Conservation (phyloP, 768 basidiomycete species). For the Rhodotorula toruloides region DNA sequence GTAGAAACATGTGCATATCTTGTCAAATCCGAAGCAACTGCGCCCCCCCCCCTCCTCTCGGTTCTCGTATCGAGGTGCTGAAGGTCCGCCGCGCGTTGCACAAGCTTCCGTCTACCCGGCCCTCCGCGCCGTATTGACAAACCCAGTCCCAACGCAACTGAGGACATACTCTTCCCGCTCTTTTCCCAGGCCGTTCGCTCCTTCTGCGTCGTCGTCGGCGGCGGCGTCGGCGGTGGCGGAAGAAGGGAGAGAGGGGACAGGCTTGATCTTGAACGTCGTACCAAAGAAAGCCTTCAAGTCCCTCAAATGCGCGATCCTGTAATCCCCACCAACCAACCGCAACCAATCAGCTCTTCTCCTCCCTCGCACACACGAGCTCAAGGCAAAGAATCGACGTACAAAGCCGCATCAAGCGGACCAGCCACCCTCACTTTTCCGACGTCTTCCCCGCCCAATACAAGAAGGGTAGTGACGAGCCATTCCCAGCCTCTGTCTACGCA, state of each 20-base stretch:
- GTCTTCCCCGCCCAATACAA: slow-evolving; percentile 96
- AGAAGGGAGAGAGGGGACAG: slow-evolving; percentile 27
- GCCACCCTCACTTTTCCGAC: slow-evolving; percentile 84
- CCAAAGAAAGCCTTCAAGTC: slow-evolving; percentile 79
- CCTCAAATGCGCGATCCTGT: slow-evolving; percentile 85
- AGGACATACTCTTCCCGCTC: slow-evolving; percentile 60
- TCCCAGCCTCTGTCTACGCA: slow-evolving; percentile 90
- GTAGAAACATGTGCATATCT: no score
- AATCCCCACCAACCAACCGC: no score
- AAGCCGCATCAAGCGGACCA: slow-evolving; percentile 47
- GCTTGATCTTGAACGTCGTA: slow-evolving; percentile 83
- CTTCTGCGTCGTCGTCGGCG: slow-evolving; percentile 21
- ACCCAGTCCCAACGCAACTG: slow-evolving; percentile 88
- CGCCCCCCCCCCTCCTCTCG: no score
- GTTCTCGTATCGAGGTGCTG: no score
- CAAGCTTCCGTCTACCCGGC: no score
- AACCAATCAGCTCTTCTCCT: neutral
- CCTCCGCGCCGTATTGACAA: slow-evolving; percentile 64
- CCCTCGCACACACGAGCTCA: neutral
- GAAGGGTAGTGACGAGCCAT: slow-evolving; percentile 72
- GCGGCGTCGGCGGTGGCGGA: slow-evolving; percentile 6
- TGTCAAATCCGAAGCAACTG: no score
- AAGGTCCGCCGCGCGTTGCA: no score
- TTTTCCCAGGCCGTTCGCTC: slow-evolving; percentile 38
- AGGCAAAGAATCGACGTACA: slow-evolving; percentile 21